Base-by-base conservation (phyloP, 768 basidiomycete species). In the Rhodotorula babjevae region DNA sequence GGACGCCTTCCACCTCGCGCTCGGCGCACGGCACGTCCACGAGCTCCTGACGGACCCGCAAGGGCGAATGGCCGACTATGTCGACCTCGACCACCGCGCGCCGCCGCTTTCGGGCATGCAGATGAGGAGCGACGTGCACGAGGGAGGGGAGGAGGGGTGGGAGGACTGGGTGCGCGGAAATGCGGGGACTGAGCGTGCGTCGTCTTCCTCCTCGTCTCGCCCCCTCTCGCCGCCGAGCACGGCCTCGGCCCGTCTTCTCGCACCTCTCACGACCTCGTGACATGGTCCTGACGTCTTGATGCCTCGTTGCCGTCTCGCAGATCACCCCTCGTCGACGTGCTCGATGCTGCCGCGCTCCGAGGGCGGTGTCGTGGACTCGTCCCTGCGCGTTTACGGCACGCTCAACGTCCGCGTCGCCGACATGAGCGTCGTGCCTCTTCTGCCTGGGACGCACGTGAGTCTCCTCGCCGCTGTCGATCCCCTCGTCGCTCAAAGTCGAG, bases 341-440 rank as follows among this genome's bases (percentile, higher is more conserved):
- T 82, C 86, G 15, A 88, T 88, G 87, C 79, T 87, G 59, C 86
- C 87, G 5, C 60, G 64, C 7, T 21, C 23, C 2, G 61, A 66
- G 14, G 33, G 29, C 27, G 70, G 70, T 12, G 87, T 88, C 61
- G 87, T 88, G 62, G 84, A 86, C 76, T 80, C 83, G 59, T 80
- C 84, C 58, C 80, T 88, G n/a, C 81, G 81, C 72, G 87, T 87
- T 5, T 86, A 87, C 79, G 87, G 87, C 25, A 81, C 82, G 78
- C 81, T 82, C 33, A 88, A 88, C 80, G 81, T 87, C 49, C 83
- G 87, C 67, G 87, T 88, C 47, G 83, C 83, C 21, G 87, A 87
- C 75, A 82, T 86, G 21, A 86, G 85, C 1, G 84, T 71, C 25
- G 65, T 65, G 36, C 46, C 63, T 10, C n/a, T 69, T 16, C 59